These are phyloP conservation scores for Alisma plantagoaquatica DNA, from an alignment of 106 monocot genomes.

Conservation along the genomic window DNA sequence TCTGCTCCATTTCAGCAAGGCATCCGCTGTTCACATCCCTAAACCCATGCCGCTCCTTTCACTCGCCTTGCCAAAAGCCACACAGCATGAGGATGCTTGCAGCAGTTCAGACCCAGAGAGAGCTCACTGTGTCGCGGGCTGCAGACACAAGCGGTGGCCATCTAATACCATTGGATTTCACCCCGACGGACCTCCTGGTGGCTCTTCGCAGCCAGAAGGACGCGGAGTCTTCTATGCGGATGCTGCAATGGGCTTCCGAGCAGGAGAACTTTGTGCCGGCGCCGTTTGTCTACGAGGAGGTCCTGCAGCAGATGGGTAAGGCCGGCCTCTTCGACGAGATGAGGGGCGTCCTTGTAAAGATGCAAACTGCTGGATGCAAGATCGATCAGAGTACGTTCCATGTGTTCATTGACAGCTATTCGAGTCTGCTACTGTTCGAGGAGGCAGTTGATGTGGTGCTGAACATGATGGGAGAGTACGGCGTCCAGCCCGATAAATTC, in stretches of 20 bases:
- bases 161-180: constrained; percentile 37
- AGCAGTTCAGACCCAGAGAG: too few relatives aligned
- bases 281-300: constrained; percentile 38
- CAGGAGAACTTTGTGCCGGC: constrained; percentile 25
- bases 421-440: constrained; percentile 33
- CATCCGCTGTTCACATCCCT: too few relatives aligned
- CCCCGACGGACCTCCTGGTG: constrained; percentile 46
- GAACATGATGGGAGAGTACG: constrained; percentile 44
- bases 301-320: constrained; percentile 58
- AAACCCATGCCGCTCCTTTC: too few relatives aligned
- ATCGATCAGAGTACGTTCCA: constrained; percentile 42
- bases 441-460: constrained; percentile 53
- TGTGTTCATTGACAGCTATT: constrained; percentile 40
- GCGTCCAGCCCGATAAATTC: constrained; percentile 30
- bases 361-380: constrained; percentile 37
- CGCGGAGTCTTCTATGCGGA: constrained; percentile 22
- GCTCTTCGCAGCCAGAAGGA: constrained; percentile 55
- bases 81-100: too few relatives aligned
- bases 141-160: too few relatives aligned
- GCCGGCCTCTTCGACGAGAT: constrained; percentile 51
- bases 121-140: too few relatives aligned
- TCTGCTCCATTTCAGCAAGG: too few relatives aligned
- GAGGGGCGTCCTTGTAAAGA: constrained; percentile 33
- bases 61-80: too few relatives aligned
- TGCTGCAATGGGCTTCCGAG: constrained; percentile 43